Percentiles rank a stretch among this genome's conserved stretches.
Conservation (phyloP, 129 eudicot genomes). For the Lactuca saligna region DNA sequence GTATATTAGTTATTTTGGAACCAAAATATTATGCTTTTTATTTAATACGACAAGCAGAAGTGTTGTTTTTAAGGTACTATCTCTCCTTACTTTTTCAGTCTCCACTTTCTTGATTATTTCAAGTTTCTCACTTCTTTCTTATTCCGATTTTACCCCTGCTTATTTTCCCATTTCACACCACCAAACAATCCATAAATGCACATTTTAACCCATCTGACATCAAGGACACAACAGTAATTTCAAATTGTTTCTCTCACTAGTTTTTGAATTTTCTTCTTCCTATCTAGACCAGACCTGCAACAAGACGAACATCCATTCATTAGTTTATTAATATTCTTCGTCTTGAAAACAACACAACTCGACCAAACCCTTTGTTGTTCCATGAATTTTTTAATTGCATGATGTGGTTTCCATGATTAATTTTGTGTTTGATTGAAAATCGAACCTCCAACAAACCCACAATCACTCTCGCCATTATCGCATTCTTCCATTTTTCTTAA, state of each 20-base stretch:
- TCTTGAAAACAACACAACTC: slow-evolving; percentile 30
- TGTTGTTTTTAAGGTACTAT: slow-evolving; percentile 7
- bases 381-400: background rate
- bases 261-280: slow-evolving; percentile 6
- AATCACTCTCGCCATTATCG: slow-evolving; percentile 8
- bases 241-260: background rate
- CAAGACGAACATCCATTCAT: slow-evolving; percentile 31
- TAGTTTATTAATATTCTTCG: slow-evolving; percentile 10
- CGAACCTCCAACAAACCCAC: slow-evolving; percentile 1
- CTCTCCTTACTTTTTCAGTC: slow-evolving; percentile 19
- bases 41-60: slow-evolving; percentile 1
- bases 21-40: background rate
- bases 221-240: slow-evolving; percentile 21
- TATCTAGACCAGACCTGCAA: slow-evolving; percentile 30
- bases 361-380: slow-evolving; percentile 19
- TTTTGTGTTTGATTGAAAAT: background rate
- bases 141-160: slow-evolving; percentile 23
- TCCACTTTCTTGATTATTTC: slow-evolving; percentile 28
- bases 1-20: background rate
- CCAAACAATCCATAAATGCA: background rate
- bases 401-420: slow-evolving; percentile 9
- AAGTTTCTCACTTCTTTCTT: background rate
- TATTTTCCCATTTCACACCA: background rate
- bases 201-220: background rate
- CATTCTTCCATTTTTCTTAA: background rate